Conservation (phyloP, 768 basidiomycete genomes). For the Suillus tomentosus region DNA sequence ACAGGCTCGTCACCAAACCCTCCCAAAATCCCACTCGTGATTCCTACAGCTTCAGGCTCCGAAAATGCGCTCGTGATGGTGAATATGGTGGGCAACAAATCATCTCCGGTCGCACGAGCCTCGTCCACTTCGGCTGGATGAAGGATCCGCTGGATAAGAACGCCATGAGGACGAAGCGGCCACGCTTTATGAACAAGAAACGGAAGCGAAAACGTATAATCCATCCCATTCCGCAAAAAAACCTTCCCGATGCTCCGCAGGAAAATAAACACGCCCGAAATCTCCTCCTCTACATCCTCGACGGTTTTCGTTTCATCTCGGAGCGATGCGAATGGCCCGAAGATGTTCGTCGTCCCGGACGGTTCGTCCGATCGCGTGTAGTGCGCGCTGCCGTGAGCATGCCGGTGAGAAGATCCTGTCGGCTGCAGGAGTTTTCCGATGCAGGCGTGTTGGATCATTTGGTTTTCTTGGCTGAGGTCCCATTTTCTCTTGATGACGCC, state of each 20-base stretch:
- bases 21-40: constrained; percentile 62
- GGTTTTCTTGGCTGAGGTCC: constrained; percentile 70
- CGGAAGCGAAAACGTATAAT: constrained; percentile 78
- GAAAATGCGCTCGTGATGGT: constrained; percentile 75
- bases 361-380: constrained; percentile 27
- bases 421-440: constrained; percentile 69
- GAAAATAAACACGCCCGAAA: constrained; percentile 75
- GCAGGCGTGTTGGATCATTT: constrained; percentile 79
- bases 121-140: constrained; percentile 69
- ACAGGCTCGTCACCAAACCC: constrained; percentile 36
- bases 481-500: constrained; percentile 73
- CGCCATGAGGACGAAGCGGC: constrained; percentile 77
- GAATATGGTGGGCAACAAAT: constrained; percentile 78
- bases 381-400: constrained; percentile 29
- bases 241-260: constrained; percentile 74
- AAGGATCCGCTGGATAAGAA: constrained; percentile 75
- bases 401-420: constrained; percentile 29
- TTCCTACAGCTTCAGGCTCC: constrained; percentile 71
- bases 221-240: constrained; percentile 66
- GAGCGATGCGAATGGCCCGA: constrained; percentile 42
- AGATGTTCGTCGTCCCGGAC: constrained; percentile 28
- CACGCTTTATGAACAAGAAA: constrained; percentile 80
- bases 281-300: constrained; percentile 38
- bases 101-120: constrained; percentile 63
- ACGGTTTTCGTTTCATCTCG: constrained; percentile 34